Evolutionary conservation across 306 rosid species (phyloP).

Genomic region (Cicer chorassanicum): DNA sequence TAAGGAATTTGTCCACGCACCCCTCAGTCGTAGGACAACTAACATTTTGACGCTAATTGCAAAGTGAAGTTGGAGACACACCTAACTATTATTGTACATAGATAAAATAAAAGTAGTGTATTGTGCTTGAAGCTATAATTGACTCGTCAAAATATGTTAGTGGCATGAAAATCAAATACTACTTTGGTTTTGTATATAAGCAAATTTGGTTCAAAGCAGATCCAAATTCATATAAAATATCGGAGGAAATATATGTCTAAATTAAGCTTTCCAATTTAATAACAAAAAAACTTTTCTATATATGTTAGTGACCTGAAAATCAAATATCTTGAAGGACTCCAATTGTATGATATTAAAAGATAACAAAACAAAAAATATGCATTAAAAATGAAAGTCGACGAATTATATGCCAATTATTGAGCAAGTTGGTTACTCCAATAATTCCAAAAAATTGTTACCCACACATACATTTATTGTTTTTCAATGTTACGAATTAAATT

Average conservation of each 20-base stretch:
- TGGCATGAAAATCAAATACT: not conserved
- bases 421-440: conserved; percentile 25
- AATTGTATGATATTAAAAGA: conserved; percentile 9
- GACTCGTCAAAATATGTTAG: not conserved
- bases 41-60: too few species aligned
- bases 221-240: too few species aligned
- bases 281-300: not conserved
- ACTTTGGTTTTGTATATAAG: too few species aligned
- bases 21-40: too few species aligned
- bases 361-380: not conserved
- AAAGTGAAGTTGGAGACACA: too few species aligned
- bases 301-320: not conserved
- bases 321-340: not conserved
- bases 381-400: not conserved
- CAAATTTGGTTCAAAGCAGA: too few species aligned
- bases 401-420: conserved; percentile 38
- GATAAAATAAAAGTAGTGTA: not conserved
- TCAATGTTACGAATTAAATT: not conserved
- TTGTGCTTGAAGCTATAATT: conserved; percentile 17
- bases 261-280: not conserved
- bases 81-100: not conserved
- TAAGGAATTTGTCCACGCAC: too few species aligned
- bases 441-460: conserved; percentile 12
- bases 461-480: conserved; percentile 9
- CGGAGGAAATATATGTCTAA: not conserved